phyloP scores from a whole-genome alignment of 192 early-diverging fungal genomes.

The Gigaspora rosea region DNA sequence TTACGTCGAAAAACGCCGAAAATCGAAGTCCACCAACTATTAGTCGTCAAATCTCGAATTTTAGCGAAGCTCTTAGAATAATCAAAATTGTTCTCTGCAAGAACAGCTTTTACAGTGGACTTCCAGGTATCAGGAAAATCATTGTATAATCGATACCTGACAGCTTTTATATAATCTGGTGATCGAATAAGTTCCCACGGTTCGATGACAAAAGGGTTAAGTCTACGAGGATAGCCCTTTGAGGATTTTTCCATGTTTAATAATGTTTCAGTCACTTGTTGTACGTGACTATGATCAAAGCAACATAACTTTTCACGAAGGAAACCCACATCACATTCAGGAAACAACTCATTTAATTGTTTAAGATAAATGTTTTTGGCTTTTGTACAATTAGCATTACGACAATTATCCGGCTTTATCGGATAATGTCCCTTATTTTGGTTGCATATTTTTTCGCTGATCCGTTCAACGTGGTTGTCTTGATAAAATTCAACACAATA shows the following conservation, averaged over 20 bases:
- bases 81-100: conserved; percentile 50
- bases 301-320: conserved; percentile 34
- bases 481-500: conserved; percentile 38
- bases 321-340: conserved; percentile 40
- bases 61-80: conserved; percentile 37
- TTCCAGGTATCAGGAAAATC: conserved; percentile 44
- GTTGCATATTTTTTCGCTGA: conserved; percentile 40
- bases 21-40: conserved; percentile 39
- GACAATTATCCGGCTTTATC: conserved; percentile 21
- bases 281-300: conserved; percentile 32
- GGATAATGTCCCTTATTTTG: conserved; percentile 37
- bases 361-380: conserved; percentile 21
- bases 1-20: conserved; percentile 38
- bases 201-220: conserved; percentile 4
- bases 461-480: conserved; percentile 37
- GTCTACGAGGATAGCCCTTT: conserved; percentile 13
- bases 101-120: conserved; percentile 48
- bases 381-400: not conserved
- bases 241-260: conserved; percentile 12
- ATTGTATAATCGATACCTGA: conserved; percentile 28
- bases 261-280: conserved; percentile 29
- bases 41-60: conserved; percentile 34
- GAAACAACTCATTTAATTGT: conserved; percentile 42
- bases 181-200: conserved; percentile 29
- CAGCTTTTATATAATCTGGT: conserved; percentile 18